These are phyloP conservation scores for Daedaleopsis sinensis DNA, from an alignment of 768 basidiomycete species.

Conservation along the genomic window DNA sequence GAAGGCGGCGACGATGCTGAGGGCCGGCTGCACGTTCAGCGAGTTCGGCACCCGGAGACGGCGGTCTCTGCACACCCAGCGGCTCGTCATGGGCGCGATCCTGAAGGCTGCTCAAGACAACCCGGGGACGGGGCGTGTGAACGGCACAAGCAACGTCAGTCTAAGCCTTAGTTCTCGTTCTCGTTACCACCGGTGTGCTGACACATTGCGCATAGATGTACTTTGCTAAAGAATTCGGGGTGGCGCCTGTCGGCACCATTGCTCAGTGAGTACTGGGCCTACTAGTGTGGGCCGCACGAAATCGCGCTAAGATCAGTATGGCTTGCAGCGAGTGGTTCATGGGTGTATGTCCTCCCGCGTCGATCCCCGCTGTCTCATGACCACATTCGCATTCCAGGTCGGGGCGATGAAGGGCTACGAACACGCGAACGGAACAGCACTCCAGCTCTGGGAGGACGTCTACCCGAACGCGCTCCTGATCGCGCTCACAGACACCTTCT, in stretches of 20 bases:
- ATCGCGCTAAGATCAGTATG: not conserved
- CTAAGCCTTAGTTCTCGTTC: not conserved
- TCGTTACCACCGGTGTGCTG: slow-evolving; percentile 6
- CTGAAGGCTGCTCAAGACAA: slow-evolving; percentile 62
- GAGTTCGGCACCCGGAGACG: slow-evolving; percentile 89
- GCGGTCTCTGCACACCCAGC: slow-evolving; percentile 74
- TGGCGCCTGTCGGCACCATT: slow-evolving; percentile 78
- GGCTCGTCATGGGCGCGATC: slow-evolving; percentile 72
- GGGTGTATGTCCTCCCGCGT: slow-evolving; percentile 51
- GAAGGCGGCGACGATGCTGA: slow-evolving; percentile 69
- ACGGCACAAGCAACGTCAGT: slow-evolving; percentile 89
- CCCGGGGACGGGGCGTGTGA: slow-evolving; percentile 54
- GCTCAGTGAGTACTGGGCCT: slow-evolving; percentile 73
- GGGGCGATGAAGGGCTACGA: slow-evolving; percentile 87
- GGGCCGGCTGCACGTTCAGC: slow-evolving; percentile 69
- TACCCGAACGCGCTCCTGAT: slow-evolving; percentile 61
- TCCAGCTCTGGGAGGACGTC: slow-evolving; percentile 86
- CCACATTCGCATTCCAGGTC: slow-evolving; percentile 46
- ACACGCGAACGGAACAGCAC: slow-evolving; percentile 67
- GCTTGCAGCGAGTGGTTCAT: slow-evolving; percentile 83
- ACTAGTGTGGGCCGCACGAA: not conserved
- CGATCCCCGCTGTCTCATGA: not conserved
- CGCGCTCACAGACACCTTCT: slow-evolving; percentile 95
- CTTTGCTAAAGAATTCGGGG: slow-evolving; percentile 74
- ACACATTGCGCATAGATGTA: slow-evolving; percentile 56